Evolutionary conservation across 192 early-diverging fungal genomes (phyloP), one percentile per base, ranked within the genome.

Genomic region (Coemansia brasiliensis): DNA sequence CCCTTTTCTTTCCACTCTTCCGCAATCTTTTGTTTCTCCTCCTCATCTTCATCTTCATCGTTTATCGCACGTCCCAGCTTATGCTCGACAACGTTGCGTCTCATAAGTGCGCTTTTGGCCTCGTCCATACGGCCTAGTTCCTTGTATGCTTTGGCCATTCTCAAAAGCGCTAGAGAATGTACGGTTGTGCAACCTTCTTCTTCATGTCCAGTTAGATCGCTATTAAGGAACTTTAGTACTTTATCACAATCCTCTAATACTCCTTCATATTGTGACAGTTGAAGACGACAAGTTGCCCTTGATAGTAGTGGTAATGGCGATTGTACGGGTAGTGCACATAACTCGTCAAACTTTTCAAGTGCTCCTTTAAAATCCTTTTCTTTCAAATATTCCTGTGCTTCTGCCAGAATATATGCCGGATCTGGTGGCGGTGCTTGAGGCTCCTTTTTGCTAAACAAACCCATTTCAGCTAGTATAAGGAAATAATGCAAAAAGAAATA

Each of bases 111-210:
- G 27, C 67, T 75, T 59, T 75, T 80, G 24, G 72, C 67, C 8
- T 69, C 68, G 25, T 80, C 78, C 37, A 71, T 2, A 5, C 54
- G 64, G 40, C 72, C 78, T 42, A 80, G 58, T 40, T 80, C 78
- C 65, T 80, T 80, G 61, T 75, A 40, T 22, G 78, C 78, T 57
- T 80, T 80, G 52, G 78, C 78, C 78, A 80, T 71, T 17, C 78
- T 72, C 64, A 80, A 37, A n/a, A 80, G 65, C 18, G 78, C 78
- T 50, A 80, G 52, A 22, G 78, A 80, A 35, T 80, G 78, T 38
- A 80, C 71, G 0, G 78, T 80, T 1, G 78, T 74, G 57, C 78
- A 80, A 3, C 67, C 58, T 45, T 80, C 78, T 13, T 60, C 72
- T n/a, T 41, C 61, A 27, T 80, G 71, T 0, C 66, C 78, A 12